Conservation (phyloP, 140 eudicot species). For the Bidens hawaiensis region DNA sequence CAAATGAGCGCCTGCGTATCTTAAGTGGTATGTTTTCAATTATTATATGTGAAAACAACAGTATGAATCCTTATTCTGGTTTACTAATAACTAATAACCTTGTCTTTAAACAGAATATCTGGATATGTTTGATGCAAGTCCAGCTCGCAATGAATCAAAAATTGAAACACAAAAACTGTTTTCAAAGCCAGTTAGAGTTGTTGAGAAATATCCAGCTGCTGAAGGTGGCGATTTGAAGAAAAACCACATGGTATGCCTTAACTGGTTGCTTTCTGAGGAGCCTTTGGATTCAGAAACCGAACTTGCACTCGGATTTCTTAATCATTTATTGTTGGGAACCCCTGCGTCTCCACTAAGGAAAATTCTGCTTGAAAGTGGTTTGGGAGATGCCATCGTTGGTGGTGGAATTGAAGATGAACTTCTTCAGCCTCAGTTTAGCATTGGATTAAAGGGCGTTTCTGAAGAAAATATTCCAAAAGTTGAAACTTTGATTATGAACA, state of each 20-base stretch:
- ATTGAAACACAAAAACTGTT: conserved; percentile 67
- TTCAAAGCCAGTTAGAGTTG: conserved; percentile 67
- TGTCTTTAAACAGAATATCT: conserved; percentile 73
- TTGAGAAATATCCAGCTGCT: conserved; percentile 95
- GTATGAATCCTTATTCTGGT: background rate
- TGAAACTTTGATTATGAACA: conserved; percentile 61
- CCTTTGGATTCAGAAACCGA: conserved; percentile 92
- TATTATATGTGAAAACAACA: background rate
- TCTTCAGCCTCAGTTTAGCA: conserved; percentile 94
- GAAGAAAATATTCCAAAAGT: conserved; percentile 80
- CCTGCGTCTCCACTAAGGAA: conserved; percentile 99
- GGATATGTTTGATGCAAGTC: conserved; percentile 80
- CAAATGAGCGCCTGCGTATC: conserved; percentile 84
- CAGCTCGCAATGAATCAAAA: conserved; percentile 77
- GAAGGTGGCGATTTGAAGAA: conserved; percentile 85
- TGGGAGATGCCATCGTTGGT: conserved; percentile 97
- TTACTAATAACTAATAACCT: background rate
- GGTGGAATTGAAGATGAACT: conserved; percentile 95
- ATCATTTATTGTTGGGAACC: conserved; percentile 89
- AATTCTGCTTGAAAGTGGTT: conserved; percentile 85
- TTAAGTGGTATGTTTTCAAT: conserved; percentile 65
- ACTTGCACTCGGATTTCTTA: conserved; percentile 86
- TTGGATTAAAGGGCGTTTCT: conserved; percentile 93
- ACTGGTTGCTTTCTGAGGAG: conserved; percentile 88
- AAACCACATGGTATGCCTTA: conserved; percentile 98